Conservation (phyloP, 2,329 filamentous ascomycete species). For the Pseudogymnoascus sp. region DNA sequence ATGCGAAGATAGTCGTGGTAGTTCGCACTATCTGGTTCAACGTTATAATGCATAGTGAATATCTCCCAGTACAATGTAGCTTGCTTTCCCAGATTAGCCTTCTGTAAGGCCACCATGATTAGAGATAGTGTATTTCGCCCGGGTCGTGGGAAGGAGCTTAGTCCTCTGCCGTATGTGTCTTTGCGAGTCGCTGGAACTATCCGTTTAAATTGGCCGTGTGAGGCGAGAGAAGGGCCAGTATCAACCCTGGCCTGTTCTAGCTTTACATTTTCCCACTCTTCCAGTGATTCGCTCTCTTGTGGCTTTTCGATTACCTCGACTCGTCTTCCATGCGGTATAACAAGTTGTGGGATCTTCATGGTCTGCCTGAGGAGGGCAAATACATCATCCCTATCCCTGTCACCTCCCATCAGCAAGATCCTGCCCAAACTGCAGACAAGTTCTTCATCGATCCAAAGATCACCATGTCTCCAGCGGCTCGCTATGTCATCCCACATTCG, state of each 20-base stretch:
- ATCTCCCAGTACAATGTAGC: conserved; percentile 73
- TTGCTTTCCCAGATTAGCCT: conserved; percentile 51
- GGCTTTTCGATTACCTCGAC: background rate
- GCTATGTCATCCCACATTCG: conserved; percentile 76
- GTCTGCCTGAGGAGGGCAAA: conserved; percentile 74
- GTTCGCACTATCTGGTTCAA: conserved; percentile 67
- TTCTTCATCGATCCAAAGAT: conserved; percentile 66
- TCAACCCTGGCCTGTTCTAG: background rate
- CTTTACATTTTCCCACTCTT: conserved; percentile 7
- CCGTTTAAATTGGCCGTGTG: conserved; percentile 6
- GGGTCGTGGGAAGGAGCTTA: conserved; percentile 36
- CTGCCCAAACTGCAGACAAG: conserved; percentile 77
- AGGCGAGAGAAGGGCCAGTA: background rate
- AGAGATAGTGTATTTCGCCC: conserved; percentile 59
- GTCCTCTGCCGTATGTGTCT: conserved; percentile 11
- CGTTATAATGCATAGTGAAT: conserved; percentile 52
- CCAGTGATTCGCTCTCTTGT: conserved; percentile 7
- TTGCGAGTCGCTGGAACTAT: conserved; percentile 13
- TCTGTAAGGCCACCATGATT: conserved; percentile 56
- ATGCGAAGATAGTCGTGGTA: conserved; percentile 62
- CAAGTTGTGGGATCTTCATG: conserved; percentile 60
- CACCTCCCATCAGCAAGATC: conserved; percentile 59
- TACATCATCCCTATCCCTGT: conserved; percentile 62
- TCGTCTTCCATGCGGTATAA: background rate
- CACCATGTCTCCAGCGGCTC: conserved; percentile 64